phyloP scores from a whole-genome alignment of 208 protist species.

The Wallacemonas sp. region DNA sequence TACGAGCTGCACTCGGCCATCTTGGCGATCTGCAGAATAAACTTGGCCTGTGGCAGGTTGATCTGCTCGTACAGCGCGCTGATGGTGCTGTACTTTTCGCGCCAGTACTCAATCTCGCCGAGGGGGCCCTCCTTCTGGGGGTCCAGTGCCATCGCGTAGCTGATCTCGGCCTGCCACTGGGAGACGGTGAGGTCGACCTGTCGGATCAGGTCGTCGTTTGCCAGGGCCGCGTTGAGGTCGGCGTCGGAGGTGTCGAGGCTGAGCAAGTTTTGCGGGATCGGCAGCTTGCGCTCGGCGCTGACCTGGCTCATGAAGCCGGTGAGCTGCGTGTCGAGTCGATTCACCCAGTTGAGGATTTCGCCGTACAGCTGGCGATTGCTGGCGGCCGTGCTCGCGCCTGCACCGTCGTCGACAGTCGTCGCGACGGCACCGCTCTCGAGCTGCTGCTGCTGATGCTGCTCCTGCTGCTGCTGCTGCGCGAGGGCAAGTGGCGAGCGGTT shows the following conservation, averaged over 20 bases:
- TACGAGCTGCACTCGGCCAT: constrained; percentile 88
- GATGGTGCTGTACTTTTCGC: constrained; percentile 95
- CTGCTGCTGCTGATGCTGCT: not conserved
- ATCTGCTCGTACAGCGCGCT: constrained; percentile 97
- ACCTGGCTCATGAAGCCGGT: constrained; percentile 89
- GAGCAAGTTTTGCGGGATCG: constrained; percentile 79
- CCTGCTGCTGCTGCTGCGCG: not conserved
- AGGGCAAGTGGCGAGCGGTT: constrained; percentile 27
- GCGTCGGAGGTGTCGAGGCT: constrained; percentile 76
- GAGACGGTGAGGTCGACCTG: constrained; percentile 88
- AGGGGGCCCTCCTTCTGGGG: constrained; percentile 93
- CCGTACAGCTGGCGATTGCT: constrained; percentile 77
- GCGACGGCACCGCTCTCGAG: not conserved
- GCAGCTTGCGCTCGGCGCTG: constrained; percentile 85
- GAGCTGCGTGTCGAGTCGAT: constrained; percentile 88
- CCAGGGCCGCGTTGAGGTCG: constrained; percentile 71
- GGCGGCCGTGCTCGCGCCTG: constrained; percentile 3
- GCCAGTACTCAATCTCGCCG: constrained; percentile 98
- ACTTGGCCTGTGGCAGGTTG: constrained; percentile 93
- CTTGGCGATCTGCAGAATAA: constrained; percentile 92
- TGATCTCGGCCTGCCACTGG: constrained; percentile 92
- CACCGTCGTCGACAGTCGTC: not conserved
- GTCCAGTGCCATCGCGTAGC: constrained; percentile 90
- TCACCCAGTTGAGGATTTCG: constrained; percentile 87
- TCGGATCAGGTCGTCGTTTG: constrained; percentile 86